phyloP scores from a whole-genome alignment of 2,329 filamentous ascomycete species.

The Fusarium duplospermum region DNA sequence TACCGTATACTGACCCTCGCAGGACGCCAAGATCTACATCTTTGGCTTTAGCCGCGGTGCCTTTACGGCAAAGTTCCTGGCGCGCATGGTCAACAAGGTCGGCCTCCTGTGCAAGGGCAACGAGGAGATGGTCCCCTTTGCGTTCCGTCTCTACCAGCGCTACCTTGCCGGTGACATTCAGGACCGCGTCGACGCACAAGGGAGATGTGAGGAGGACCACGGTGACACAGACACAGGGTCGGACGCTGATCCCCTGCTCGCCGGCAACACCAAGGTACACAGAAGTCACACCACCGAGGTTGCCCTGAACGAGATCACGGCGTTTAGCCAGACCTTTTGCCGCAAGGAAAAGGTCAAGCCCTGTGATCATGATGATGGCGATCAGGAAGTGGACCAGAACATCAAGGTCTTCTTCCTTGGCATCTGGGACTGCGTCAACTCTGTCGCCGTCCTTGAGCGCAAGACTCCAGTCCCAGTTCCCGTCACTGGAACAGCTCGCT shows the following conservation, averaged over 20 bases:
- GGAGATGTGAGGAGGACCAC: slow-evolving; percentile 1
- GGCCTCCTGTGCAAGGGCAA: slow-evolving; percentile 63
- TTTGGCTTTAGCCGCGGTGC: slow-evolving; percentile 66
- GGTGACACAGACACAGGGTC: not conserved
- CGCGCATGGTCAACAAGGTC: slow-evolving; percentile 62
- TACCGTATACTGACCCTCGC: not conserved
- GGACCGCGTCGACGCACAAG: slow-evolving; percentile 43
- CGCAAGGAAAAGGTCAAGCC: slow-evolving; percentile 47
- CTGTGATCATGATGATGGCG: not conserved
- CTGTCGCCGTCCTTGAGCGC: slow-evolving; percentile 56
- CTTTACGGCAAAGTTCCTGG: slow-evolving; percentile 64
- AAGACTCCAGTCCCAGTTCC: slow-evolving; percentile 53
- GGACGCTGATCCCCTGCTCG: slow-evolving; percentile 39
- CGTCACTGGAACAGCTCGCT: slow-evolving; percentile 55
- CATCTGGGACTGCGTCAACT: slow-evolving; percentile 66
- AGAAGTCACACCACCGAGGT: slow-evolving; percentile 39
- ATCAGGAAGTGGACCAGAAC: slow-evolving; percentile 43
- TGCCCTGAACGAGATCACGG: slow-evolving; percentile 52
- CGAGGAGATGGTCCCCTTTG: slow-evolving; percentile 65
- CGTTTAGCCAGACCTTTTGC: slow-evolving; percentile 62
- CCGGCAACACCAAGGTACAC: slow-evolving; percentile 31
- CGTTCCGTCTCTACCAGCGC: slow-evolving; percentile 57
- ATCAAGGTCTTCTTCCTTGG: slow-evolving; percentile 67
- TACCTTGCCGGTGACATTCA: slow-evolving; percentile 54
- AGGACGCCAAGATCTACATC: slow-evolving; percentile 64